phyloP scores from a whole-genome alignment of 208 protist genomes.

The Wallacemonas sp. region DNA sequence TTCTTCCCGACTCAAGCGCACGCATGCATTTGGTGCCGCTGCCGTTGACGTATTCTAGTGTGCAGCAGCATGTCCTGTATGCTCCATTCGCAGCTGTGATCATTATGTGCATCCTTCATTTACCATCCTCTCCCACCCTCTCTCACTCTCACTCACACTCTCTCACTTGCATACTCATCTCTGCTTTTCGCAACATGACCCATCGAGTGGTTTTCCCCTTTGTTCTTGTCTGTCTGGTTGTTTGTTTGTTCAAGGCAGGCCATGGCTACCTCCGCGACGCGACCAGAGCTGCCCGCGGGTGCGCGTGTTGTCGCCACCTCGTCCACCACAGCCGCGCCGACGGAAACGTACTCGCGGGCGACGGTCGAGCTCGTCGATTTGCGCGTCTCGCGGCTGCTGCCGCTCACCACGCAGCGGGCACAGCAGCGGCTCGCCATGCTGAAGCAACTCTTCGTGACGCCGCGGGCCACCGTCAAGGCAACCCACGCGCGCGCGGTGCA shows the following conservation, averaged over 20 bases:
- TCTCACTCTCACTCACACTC: too few relatives aligned
- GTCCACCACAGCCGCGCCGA: background rate
- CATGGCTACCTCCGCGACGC: background rate
- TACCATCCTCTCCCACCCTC: background rate
- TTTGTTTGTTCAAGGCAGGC: background rate
- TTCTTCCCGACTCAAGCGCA: background rate
- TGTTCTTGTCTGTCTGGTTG: slow-evolving; percentile 8
- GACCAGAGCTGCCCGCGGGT: background rate
- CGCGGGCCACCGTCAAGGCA: slow-evolving; percentile 23
- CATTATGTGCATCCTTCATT: background rate
- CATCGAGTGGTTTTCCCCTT: too few relatives aligned
- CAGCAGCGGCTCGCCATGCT: slow-evolving; percentile 45
- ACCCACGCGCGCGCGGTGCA: slow-evolving; percentile 36
- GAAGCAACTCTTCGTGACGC: slow-evolving; percentile 56
- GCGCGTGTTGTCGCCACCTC: background rate
- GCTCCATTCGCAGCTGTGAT: background rate
- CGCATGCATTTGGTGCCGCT: too few relatives aligned
- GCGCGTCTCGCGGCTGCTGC: slow-evolving; percentile 49
- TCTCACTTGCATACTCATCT: too few relatives aligned
- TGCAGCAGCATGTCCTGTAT: too few relatives aligned
- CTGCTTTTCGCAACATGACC: too few relatives aligned
- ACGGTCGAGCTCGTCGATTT: slow-evolving; percentile 38
- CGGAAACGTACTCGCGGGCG: slow-evolving; percentile 28
- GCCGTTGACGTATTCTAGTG: too few relatives aligned
- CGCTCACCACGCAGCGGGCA: slow-evolving; percentile 48